These are phyloP conservation scores for Kwoniella shandongensis DNA, from an alignment of 768 basidiomycete genomes.

Conservation along the genomic window DNA sequence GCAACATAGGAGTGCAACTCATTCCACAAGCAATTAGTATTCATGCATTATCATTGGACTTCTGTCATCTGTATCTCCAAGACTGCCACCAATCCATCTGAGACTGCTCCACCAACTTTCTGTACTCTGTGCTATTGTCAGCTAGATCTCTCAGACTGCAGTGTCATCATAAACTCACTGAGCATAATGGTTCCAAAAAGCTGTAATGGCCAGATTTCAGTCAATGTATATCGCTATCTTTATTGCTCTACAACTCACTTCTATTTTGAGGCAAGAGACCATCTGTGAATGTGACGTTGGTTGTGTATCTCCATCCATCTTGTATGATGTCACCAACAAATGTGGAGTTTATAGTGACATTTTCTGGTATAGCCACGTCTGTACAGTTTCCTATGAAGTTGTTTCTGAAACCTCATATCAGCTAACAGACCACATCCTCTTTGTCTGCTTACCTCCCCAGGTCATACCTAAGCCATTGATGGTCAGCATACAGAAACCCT, in stretches of 20 bases:
- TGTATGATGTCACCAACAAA: slow-evolving; percentile 7
- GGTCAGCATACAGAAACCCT: neutral
- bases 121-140: slow-evolving; percentile 11
- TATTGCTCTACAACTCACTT: slow-evolving; percentile 1
- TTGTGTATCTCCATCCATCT: slow-evolving; percentile 21
- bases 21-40: no score
- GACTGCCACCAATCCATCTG: slow-evolving; percentile 21
- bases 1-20: no score
- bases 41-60: no score
- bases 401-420: slow-evolving; percentile 2
- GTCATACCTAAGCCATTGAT: slow-evolving; percentile 1
- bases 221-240: no score
- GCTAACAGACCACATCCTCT: neutral
- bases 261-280: slow-evolving; percentile 9
- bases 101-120: slow-evolving; percentile 10
- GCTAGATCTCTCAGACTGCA: no score
- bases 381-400: slow-evolving; percentile 18
- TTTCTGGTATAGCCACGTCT: slow-evolving; percentile 1
- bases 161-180: slow-evolving; percentile 5
- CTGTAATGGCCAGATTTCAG: slow-evolving; percentile 3
- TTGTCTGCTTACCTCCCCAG: neutral
- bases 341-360: neutral
- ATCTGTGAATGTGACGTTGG: slow-evolving; percentile 6
- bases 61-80: slow-evolving; percentile 11
- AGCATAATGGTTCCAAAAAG: slow-evolving; percentile 21